A percentile compares a stretch with the other conserved stretches of the same genome.
Conservation (phyloP, 73 alveolate genomes). For the Tetrahymena malaccensis region DNA sequence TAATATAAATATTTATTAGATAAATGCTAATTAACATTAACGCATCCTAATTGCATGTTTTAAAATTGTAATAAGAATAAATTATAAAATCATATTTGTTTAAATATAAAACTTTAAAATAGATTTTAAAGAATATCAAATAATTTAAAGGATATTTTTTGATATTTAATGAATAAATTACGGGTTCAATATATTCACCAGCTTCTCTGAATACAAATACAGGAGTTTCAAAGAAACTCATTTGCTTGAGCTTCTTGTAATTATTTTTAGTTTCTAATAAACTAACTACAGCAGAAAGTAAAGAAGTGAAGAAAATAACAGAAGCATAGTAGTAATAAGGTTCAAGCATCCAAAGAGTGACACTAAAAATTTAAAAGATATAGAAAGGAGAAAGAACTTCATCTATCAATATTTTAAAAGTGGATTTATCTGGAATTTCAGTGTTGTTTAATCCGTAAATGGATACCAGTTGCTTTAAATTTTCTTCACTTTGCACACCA, state of each 20-base stretch:
- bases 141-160: too few relatives aligned
- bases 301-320: not conserved
- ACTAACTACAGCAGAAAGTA: not conserved
- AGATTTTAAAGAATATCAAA: not conserved
- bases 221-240: not conserved
- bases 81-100: too few relatives aligned
- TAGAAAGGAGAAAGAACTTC: constrained; percentile 39
- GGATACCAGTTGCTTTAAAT: not conserved
- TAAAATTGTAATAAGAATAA: too few relatives aligned
- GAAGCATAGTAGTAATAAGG: not conserved
- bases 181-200: not conserved
- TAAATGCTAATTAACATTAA: too few relatives aligned
- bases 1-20: too few relatives aligned
- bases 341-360: not conserved
- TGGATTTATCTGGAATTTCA: constrained; percentile 39
- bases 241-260: not conserved
- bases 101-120: not conserved
- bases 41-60: too few relatives aligned
- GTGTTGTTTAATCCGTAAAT: constrained; percentile 22
- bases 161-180: too few relatives aligned
- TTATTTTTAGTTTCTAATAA: not conserved
- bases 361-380: constrained; percentile 2
- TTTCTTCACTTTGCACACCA: not conserved
- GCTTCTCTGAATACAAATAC: not conserved
- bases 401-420: not conserved